Conservation (phyloP, 2,329 filamentous ascomycete species). For the Neurospora sp. region DNA sequence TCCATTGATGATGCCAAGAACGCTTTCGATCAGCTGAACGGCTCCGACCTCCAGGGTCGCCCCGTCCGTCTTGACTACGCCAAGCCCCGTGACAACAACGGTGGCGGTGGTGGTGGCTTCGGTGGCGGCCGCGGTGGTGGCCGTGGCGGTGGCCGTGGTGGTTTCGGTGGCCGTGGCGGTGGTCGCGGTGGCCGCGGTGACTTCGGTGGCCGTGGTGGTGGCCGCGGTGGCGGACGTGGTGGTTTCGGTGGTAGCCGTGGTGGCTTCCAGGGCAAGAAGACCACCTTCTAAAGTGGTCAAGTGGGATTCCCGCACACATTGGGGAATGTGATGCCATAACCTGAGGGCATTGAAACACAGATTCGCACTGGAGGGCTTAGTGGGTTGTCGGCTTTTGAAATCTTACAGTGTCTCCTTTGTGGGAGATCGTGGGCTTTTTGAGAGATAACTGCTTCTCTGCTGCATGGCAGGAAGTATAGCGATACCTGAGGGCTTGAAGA, state of each 20-base stretch:
- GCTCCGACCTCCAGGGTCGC: constrained; percentile 59
- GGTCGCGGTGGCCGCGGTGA: constrained; percentile 34
- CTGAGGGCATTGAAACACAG: constrained; percentile 33
- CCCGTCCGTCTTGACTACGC: constrained; percentile 75
- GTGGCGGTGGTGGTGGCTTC: constrained; percentile 41
- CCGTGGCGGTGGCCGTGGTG: constrained; percentile 40
- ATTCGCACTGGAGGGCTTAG: constrained; percentile 40
- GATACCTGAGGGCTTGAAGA: constrained; percentile 45
- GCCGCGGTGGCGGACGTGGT: constrained; percentile 40
- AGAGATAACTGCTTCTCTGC: constrained; percentile 32
- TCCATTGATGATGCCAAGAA: constrained; percentile 74
- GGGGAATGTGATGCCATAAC: constrained; percentile 18
- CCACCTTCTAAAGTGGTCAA: constrained; percentile 35
- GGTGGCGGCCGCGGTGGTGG: constrained; percentile 38
- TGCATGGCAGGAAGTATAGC: constrained; percentile 27
- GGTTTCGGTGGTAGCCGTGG: constrained; percentile 36
- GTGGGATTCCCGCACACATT: constrained; percentile 25
- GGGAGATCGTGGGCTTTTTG: constrained; percentile 40
- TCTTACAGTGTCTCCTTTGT: constrained; percentile 24
- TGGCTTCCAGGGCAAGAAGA: constrained; percentile 72
- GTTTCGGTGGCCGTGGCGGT: constrained; percentile 27
- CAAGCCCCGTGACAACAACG: constrained; percentile 44
- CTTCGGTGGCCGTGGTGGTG: constrained; percentile 40
- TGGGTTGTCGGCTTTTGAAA: constrained; percentile 48
- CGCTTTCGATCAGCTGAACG: constrained; percentile 55